Evolutionary conservation across 495 filamentous ascomycete species (phyloP).

Genomic region (Penicillium goetzii): DNA sequence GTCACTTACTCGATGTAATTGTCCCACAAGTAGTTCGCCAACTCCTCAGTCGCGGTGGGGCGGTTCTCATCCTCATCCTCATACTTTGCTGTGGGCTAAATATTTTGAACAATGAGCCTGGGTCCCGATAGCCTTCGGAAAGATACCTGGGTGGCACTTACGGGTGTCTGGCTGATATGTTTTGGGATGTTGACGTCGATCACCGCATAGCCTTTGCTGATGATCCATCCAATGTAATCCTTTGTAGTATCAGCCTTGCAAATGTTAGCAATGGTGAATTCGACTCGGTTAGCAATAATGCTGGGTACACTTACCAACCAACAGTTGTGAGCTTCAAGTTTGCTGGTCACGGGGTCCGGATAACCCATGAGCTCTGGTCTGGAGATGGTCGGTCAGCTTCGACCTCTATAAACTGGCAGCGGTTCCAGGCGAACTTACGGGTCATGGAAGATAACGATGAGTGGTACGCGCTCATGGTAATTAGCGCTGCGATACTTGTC

Average conservation of each 20-base stretch:
- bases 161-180: slow-evolving; percentile 55
- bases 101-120: slow-evolving; percentile 20
- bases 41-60: slow-evolving; percentile 63
- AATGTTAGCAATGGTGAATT: slow-evolving; percentile 42
- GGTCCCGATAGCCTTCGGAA: background rate
- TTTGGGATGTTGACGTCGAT: slow-evolving; percentile 90
- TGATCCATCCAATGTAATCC: slow-evolving; percentile 82
- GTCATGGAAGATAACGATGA: slow-evolving; percentile 82
- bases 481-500: slow-evolving; percentile 47
- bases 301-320: slow-evolving; percentile 69
- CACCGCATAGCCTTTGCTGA: slow-evolving; percentile 71
- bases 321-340: slow-evolving; percentile 77
- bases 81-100: slow-evolving; percentile 38
- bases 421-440: slow-evolving; percentile 57
- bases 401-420: no score
- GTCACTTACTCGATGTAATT: slow-evolving; percentile 81
- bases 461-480: slow-evolving; percentile 53
- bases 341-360: slow-evolving; percentile 68
- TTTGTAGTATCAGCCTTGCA: slow-evolving; percentile 74
- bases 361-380: slow-evolving; percentile 73
- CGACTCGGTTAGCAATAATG: background rate
- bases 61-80: slow-evolving; percentile 50
- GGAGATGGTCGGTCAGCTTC: slow-evolving; percentile 12
- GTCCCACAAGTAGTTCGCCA: slow-evolving; percentile 91
- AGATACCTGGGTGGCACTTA: slow-evolving; percentile 24